Conservation (phyloP, 2,329 filamentous ascomycete genomes). For the Penicillium italicum region DNA sequence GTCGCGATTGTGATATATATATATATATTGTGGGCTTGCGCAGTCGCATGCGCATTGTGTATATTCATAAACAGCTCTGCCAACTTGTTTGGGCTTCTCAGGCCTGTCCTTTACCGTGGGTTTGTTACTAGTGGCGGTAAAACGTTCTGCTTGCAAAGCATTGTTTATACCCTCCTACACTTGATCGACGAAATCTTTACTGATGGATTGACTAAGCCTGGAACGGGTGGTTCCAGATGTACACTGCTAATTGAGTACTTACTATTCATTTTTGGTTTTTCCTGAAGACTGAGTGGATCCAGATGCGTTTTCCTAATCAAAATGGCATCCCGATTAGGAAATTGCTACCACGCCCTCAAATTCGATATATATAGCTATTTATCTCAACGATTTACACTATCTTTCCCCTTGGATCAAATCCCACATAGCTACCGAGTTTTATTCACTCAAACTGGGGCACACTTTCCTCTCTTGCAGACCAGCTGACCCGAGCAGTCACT, state of each 20-base stretch:
- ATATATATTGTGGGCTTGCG: no score
- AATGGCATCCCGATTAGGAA: neutral
- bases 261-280: neutral
- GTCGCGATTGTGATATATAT: no score
- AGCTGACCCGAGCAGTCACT: constrained; percentile 10
- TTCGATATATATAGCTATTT: neutral
- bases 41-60: no score
- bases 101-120: no score
- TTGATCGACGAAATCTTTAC: neutral
- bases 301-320: neutral
- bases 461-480: constrained; percentile 13
- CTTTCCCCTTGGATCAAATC: neutral
- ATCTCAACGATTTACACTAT: no score
- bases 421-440: no score
- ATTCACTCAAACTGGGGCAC: neutral
- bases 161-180: neutral
- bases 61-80: no score
- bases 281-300: neutral
- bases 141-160: no score
- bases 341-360: neutral
- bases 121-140: no score
- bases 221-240: neutral
- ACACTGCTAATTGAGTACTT: neutral
- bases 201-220: neutral
- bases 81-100: no score